Evolutionary conservation across 768 basidiomycete species (phyloP).

Genomic region (Mycena pura): DNA sequence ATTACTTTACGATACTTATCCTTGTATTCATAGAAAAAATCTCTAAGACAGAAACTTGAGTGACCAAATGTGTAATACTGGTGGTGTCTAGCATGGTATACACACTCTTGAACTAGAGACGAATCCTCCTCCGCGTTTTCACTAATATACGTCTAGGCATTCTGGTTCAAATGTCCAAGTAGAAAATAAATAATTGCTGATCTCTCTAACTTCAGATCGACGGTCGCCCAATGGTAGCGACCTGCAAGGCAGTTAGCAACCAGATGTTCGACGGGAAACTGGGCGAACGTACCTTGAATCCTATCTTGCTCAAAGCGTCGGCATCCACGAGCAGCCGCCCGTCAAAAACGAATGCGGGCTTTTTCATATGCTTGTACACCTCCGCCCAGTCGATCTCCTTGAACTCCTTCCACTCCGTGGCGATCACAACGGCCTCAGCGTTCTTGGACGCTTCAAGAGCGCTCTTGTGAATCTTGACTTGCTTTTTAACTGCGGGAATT

Average conservation of each 20-base stretch:
- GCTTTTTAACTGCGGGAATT: constrained; percentile 74
- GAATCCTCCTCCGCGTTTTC: too few relatives aligned
- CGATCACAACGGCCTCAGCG: constrained; percentile 93
- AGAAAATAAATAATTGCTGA: neutral
- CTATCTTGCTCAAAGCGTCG: constrained; percentile 80
- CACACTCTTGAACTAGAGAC: too few relatives aligned
- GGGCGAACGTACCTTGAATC: constrained; percentile 74
- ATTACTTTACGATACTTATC: too few relatives aligned
- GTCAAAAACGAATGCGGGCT: constrained; percentile 99
- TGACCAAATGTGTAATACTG: too few relatives aligned
- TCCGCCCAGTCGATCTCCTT: constrained; percentile 87
- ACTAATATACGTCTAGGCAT: too few relatives aligned
- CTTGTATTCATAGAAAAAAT: too few relatives aligned
- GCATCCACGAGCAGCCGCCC: constrained; percentile 88
- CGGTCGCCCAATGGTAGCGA: constrained; percentile 62
- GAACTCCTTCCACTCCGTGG: constrained; percentile 99
- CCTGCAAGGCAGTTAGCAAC: constrained; percentile 39
- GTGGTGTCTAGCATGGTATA: too few relatives aligned
- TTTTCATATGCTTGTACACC: constrained; percentile 89
- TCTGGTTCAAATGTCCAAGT: too few relatives aligned
- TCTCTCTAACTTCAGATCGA: neutral
- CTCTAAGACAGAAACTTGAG: too few relatives aligned
- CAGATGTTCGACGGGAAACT: neutral
- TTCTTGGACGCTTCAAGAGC: constrained; percentile 89
- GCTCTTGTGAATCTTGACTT: constrained; percentile 77